Percentiles rank a stretch among this genome's conserved stretches.
These are phyloP conservation scores for Amborella trichopoda DNA, from an alignment of 164 flowering plant species.

Conservation along the genomic window DNA sequence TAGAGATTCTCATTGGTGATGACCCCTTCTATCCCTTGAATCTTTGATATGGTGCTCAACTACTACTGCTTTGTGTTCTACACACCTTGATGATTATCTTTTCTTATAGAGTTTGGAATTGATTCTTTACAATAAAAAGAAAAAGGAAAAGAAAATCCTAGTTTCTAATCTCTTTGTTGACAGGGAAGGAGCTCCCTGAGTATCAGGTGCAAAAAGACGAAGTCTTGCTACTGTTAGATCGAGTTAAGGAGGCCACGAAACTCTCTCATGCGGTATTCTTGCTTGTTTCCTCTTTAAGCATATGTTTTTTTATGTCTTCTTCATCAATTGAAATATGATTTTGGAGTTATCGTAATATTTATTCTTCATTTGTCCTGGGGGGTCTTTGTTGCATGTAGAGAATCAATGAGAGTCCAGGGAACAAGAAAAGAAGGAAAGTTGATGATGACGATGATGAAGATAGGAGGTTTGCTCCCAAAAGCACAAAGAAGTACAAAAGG, in stretches of 20 bases:
- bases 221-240: constrained; percentile 51
- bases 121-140: not conserved
- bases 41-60: not conserved
- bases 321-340: not conserved
- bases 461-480: constrained; percentile 14
- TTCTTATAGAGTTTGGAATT: not conserved
- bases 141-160: not conserved
- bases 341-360: not conserved
- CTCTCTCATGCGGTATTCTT: constrained; percentile 45
- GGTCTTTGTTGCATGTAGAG: constrained; percentile 14
- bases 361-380: not conserved
- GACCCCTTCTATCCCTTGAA: no score
- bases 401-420: constrained; percentile 33
- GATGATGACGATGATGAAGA: constrained; percentile 37
- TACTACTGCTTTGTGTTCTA: not conserved
- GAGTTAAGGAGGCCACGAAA: constrained; percentile 70
- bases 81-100: not conserved
- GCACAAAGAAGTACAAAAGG: no score
- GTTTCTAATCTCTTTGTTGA: not conserved
- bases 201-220: constrained; percentile 55
- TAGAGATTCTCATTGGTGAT: constrained; percentile 72
- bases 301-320: not conserved
- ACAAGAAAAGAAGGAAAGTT: constrained; percentile 22
- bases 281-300: not conserved
- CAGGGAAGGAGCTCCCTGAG: constrained; percentile 70